Evolutionary conservation across 2,329 filamentous ascomycete species (phyloP), one percentile per base, ranked within the genome.

Genomic region (Grosmannia penicillata): DNA sequence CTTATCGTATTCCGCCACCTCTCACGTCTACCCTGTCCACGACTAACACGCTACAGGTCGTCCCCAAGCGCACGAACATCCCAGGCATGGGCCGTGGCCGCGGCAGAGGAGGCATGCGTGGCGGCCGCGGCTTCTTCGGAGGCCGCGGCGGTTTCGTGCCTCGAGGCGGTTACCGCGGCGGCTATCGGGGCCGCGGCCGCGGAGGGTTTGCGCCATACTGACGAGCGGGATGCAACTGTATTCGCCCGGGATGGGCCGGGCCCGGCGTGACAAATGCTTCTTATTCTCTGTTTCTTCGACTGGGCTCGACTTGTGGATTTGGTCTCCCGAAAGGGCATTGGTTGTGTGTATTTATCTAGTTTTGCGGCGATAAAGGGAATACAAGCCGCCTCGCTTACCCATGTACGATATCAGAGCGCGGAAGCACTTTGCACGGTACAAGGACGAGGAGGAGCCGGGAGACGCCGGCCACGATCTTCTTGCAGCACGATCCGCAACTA

Each of bases 61-160:
- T 64, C 8, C 89, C 91, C 25, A 98, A 98, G 68, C 82, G 91
- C 45, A 98, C 91, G 50, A 98, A 98, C 56, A 68, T 98, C 38
- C 91, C 91, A 2, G 91, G 91, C 43, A 89, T 98, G 85, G 81
- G 74, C 49, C 77, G 89, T 46, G 85, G 86, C 22, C 69, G 83
- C 22, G 59, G 66, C 28, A 59, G 62, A 39, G 72, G 73, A 40
- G 65, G 63, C 10, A 62, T 61, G 13, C 61, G 68, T 28, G 64
- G 65, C 39, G 66, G 72, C 8, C 61, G 73, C 32, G 62, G 66
- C 33, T 62, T 61, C 8, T 60, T 56, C 41, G 65, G n/a, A n/a
- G n/a, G 68, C 36, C 61, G 68, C 45, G 73, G 74, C 32, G 70
- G 68, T 28, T 71, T 65, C 44, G 55, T 55, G 30, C 62, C 63